phyloP scores from a whole-genome alignment of 305 asterid genomes.

The Fraxinus floribunda region DNA sequence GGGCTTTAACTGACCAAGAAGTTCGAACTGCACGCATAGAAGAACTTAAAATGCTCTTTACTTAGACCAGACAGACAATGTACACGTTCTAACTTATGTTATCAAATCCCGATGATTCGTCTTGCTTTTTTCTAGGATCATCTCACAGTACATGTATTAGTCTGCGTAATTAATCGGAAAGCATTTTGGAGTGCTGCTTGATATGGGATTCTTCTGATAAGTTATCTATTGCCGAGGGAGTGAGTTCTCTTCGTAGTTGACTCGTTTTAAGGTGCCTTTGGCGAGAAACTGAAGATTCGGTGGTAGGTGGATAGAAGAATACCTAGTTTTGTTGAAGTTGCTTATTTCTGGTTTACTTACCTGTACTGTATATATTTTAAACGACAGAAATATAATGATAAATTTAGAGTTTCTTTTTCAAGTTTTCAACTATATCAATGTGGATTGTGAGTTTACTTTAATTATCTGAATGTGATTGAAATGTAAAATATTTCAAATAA shows the following conservation, averaged over 20 bases:
- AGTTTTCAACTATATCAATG: not conserved
- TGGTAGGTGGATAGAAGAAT: not conserved
- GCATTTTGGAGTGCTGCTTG: not conserved
- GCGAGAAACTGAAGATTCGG: not conserved
- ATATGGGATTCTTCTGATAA: not conserved
- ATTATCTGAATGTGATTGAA: not conserved
- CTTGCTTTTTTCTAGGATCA: not conserved
- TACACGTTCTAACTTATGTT: not conserved
- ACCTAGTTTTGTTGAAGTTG: not conserved
- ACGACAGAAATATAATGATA: not conserved
- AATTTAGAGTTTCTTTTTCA: not conserved
- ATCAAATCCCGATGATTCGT: constrained; percentile 9
- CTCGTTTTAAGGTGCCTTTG: not conserved
- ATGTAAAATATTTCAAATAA: not conserved
- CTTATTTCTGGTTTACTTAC: not conserved
- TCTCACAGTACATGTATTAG: not conserved
- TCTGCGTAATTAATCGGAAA: not conserved
- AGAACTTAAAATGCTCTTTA: constrained; percentile 92
- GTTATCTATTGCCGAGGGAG: not conserved
- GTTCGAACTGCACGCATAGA: constrained; percentile 87
- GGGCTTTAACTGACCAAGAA: constrained; percentile 98
- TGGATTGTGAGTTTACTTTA: not conserved
- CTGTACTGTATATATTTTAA: not conserved
- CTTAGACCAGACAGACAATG: constrained; percentile 34
- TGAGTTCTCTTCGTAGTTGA: not conserved